Percentiles rank a stretch among this genome's conserved stretches.
These are phyloP conservation scores for Magnaporthiopsis poae DNA, from an alignment of 2,329 filamentous ascomycete species.

Conservation along the genomic window DNA sequence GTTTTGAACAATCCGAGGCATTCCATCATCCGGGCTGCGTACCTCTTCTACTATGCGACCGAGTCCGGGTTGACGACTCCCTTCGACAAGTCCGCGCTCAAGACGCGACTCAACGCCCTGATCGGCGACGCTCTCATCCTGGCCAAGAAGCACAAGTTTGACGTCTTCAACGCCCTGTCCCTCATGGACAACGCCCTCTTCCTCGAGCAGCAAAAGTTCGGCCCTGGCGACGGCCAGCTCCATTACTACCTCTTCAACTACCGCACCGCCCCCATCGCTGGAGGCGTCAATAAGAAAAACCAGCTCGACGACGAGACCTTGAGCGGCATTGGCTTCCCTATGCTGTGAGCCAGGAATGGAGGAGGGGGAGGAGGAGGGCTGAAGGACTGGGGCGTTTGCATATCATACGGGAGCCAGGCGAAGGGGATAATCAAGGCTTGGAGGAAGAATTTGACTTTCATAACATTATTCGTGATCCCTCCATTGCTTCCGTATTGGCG, in stretches of 20 bases:
- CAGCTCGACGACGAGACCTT: slow-evolving; percentile 32
- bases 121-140: slow-evolving; percentile 79
- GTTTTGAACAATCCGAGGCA: slow-evolving; percentile 76
- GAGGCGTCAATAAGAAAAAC: slow-evolving; percentile 74
- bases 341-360: background rate
- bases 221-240: slow-evolving; percentile 83
- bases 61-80: slow-evolving; percentile 60
- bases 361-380: too few relatives aligned
- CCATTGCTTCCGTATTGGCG: background rate
- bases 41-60: slow-evolving; percentile 93
- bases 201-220: slow-evolving; percentile 88
- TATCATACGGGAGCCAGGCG: background rate
- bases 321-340: background rate
- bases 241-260: slow-evolving; percentile 99
- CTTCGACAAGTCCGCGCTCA: slow-evolving; percentile 49
- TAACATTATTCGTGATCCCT: background rate
- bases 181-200: slow-evolving; percentile 91
- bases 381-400: background rate
- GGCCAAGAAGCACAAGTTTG: slow-evolving; percentile 74
- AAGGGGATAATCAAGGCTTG: background rate
- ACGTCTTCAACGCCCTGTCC: slow-evolving; percentile 93
- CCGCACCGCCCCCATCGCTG: slow-evolving; percentile 71
- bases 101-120: slow-evolving; percentile 69
- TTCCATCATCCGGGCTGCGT: slow-evolving; percentile 74
- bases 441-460: background rate